Base-by-base conservation (phyloP, 805 yeast genomes). In the Aciculoconidium aculeatum region DNA sequence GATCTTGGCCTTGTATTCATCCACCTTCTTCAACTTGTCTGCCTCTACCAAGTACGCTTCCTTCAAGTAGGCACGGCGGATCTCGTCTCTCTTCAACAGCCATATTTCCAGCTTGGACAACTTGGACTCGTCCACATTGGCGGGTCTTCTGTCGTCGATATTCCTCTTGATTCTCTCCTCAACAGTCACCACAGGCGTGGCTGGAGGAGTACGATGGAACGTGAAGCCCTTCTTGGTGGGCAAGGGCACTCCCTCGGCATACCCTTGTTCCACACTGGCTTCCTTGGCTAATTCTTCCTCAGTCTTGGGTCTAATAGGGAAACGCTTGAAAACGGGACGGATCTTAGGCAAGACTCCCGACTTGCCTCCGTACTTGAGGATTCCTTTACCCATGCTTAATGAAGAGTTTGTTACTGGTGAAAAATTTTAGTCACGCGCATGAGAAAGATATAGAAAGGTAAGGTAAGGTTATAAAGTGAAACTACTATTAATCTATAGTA, bases 321-420 rank as follows among this genome's bases (percentile, higher is more conserved):
- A 72, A 11, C 51, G 37, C 45, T 77, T 82, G 58, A 88, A 75
- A 17, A 85, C 76, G 21, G 78, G 74, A 45, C 95, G 77, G 7
- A 84, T 77, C 32, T 61, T 65, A 27, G 96, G 96, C 40, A 88
- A 67, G 28, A 84, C 66, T 51, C 96, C 96, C 27, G 90, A 79
- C 55, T 81, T 80, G 10, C 76, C 76, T 17, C 77, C 76, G 47
- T 57, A 64, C 43, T 63, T 71, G 26, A 70, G 45, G 15, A 65
- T 61, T 30, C 74, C 65, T 41, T 70, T 72, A 30, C 75, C 69
- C 70, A 72, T 69, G 28, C 10, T 29, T 17, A 11, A 7, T 16
- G 14, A 11, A 15, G 1, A 11, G 7, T 11, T 4, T 9, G 23
- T 7, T 17, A 25, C 28, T 17, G 7, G 11, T 27, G 13, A 21